Evolutionary conservation across 345 rosid genomes (phyloP).

Genomic region (Arabis hirsuta): DNA sequence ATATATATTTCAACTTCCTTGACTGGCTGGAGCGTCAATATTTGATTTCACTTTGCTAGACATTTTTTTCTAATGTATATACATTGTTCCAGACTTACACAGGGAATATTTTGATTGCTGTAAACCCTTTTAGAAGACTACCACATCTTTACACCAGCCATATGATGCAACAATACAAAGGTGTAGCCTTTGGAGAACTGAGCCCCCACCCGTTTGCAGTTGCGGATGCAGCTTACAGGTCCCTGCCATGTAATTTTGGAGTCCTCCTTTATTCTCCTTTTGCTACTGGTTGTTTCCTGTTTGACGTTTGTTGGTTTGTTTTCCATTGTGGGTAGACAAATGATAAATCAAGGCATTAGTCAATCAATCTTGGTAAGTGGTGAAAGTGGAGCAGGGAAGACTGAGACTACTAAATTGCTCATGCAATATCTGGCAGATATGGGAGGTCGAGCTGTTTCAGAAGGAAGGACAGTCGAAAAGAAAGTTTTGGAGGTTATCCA

Average conservation of each 20-base stretch:
- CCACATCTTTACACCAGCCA: conserved; percentile 92
- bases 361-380: conserved; percentile 98
- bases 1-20: background rate
- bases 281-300: conserved; percentile 24
- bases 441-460: conserved; percentile 98
- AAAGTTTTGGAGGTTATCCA: conserved; percentile 88
- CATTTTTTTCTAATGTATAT: conserved; percentile 5
- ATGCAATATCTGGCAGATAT: conserved; percentile 97
- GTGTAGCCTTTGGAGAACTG: conserved; percentile 92
- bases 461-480: conserved; percentile 94
- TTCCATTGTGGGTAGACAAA: conserved; percentile 54
- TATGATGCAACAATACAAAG: conserved; percentile 98
- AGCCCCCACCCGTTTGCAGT: conserved; percentile 99
- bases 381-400: conserved; percentile 99
- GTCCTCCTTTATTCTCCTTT: conserved; percentile 14
- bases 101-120: conserved; percentile 95
- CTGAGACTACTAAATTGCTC: conserved; percentile 94
- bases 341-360: conserved; percentile 84
- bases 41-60: conserved; percentile 17
- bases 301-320: conserved; percentile 30
- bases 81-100: conserved; percentile 75
- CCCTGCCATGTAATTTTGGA: conserved; percentile 20
- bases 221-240: conserved; percentile 98
- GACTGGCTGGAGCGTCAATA: background rate
- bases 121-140: conserved; percentile 88